phyloP scores from a whole-genome alignment of 1,284 basidiomycete genomes.

The Irpex lacteus region DNA sequence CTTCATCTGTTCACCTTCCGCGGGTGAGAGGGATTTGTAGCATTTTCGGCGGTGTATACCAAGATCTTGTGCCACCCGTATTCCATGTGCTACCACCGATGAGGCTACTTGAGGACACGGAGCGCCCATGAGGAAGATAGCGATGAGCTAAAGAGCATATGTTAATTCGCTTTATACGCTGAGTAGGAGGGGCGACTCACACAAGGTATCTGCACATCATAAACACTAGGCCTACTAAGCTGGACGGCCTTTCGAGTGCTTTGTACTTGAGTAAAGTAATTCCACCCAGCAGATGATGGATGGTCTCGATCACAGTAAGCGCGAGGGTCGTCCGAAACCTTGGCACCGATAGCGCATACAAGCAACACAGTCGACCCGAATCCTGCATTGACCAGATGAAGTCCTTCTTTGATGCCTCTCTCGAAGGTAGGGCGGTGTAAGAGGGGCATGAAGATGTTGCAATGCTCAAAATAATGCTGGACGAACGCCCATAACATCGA shows the following conservation, averaged over 20 bases:
- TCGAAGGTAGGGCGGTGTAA: slow-evolving; percentile 79
- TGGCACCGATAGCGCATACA: slow-evolving; percentile 73
- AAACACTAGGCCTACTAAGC: background rate
- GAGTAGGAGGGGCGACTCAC: background rate
- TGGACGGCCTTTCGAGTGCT: slow-evolving; percentile 1
- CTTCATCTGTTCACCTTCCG: slow-evolving; percentile 55
- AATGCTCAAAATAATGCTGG: slow-evolving; percentile 63
- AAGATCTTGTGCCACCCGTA: slow-evolving; percentile 47
- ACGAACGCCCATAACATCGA: slow-evolving; percentile 42
- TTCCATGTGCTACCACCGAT: slow-evolving; percentile 39
- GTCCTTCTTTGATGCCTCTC: slow-evolving; percentile 45
- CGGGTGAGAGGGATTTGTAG: slow-evolving; percentile 26
- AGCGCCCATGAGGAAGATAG: slow-evolving; percentile 1
- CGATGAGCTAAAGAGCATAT: background rate
- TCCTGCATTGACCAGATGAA: slow-evolving; percentile 54
- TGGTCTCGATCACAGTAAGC: slow-evolving; percentile 50
- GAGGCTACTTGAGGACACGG: slow-evolving; percentile 14
- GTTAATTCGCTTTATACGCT: background rate
- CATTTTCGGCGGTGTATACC: slow-evolving; percentile 39
- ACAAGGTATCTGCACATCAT: background rate
- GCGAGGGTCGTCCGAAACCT: slow-evolving; percentile 66
- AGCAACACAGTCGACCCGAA: slow-evolving; percentile 72
- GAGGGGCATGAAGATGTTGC: slow-evolving; percentile 65
- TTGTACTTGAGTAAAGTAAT: slow-evolving; percentile 65
- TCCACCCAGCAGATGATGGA: slow-evolving; percentile 63